A percentile compares a stretch with the other conserved stretches of the same genome.
phyloP scores from a whole-genome alignment of 805 yeast species.

The Lipomyces starkeyi region DNA sequence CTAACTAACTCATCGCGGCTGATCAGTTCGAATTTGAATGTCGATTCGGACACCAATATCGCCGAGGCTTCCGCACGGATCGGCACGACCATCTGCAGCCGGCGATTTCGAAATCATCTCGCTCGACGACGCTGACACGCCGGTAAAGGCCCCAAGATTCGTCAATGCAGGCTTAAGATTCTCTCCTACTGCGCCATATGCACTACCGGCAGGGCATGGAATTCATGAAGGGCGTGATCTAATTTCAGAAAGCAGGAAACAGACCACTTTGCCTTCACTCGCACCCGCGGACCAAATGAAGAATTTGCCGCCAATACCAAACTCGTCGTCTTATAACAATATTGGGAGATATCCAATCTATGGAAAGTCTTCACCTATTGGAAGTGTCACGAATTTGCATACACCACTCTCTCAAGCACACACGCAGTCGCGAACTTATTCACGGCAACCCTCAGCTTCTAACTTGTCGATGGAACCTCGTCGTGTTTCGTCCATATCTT shows the following conservation, averaged over 20 bases:
- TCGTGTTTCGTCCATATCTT: conserved; percentile 2
- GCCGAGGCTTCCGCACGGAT: not conserved
- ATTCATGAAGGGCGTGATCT: not conserved
- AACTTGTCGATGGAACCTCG: not conserved
- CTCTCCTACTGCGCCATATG: conserved; percentile 10
- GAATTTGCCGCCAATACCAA: conserved; percentile 13
- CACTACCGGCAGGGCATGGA: not conserved
- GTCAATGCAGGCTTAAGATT: not conserved
- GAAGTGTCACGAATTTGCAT: conserved; percentile 15
- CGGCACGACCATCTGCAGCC: conserved; percentile 12
- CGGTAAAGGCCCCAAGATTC: not conserved
- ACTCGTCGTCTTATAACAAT: conserved; percentile 14
- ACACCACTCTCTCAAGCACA: conserved; percentile 14
- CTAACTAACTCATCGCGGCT: not conserved
- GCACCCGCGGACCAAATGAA: conserved; percentile 6
- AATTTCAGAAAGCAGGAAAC: conserved; percentile 7
- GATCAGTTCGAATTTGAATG: not conserved
- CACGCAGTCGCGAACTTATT: not conserved
- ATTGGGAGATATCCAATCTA: conserved; percentile 17
- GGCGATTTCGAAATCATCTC: conserved; percentile 31
- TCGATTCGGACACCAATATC: not conserved
- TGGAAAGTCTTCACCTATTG: conserved; percentile 13
- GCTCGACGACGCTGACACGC: conserved; percentile 16
- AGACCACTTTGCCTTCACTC: not conserved
- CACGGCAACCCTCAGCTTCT: conserved; percentile 8